phyloP scores from a whole-genome alignment of 2,329 filamentous ascomycete species.

The Helminthosporium solani region DNA sequence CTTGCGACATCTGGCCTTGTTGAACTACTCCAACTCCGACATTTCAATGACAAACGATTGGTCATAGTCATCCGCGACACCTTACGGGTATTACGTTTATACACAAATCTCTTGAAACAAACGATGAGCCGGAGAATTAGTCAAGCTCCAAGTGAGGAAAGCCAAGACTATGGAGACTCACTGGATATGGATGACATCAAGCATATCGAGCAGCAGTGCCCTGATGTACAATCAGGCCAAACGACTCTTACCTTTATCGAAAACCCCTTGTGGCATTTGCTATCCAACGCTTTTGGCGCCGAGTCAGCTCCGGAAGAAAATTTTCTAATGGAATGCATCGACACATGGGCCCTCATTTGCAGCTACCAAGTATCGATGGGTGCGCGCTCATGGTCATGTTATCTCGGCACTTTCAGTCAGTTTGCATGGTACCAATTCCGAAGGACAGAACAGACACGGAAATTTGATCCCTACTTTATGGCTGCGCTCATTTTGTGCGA shows the following conservation, averaged over 20 bases:
- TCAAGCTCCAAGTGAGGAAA: conserved; percentile 55
- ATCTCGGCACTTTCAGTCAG: conserved; percentile 55
- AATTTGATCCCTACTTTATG: conserved; percentile 49
- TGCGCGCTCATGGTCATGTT: conserved; percentile 56
- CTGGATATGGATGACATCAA: conserved; percentile 53
- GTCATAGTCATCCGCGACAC: conserved; percentile 51
- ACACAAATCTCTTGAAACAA: conserved; percentile 25
- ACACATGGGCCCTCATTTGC: conserved; percentile 57
- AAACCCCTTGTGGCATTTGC: conserved; percentile 53
- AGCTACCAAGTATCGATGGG: conserved; percentile 48
- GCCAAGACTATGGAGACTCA: conserved; percentile 65
- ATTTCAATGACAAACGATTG: conserved; percentile 48
- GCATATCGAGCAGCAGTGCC: conserved; percentile 28
- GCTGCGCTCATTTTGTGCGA: conserved; percentile 45
- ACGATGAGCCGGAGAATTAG: conserved; percentile 25
- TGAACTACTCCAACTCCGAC: conserved; percentile 54
- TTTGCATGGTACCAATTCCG: conserved; percentile 53
- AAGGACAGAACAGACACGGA: conserved; percentile 48
- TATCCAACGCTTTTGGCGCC: conserved; percentile 63
- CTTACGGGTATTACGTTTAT: conserved; percentile 50
- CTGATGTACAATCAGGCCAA: conserved; percentile 6
- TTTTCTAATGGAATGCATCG: conserved; percentile 53
- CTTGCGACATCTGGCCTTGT: conserved; percentile 48
- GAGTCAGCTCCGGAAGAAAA: conserved; percentile 55
- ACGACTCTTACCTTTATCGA: conserved; percentile 46